A percentile compares a stretch with the other conserved stretches of the same genome.
phyloP scores from a whole-genome alignment of 805 yeast species.

The Suhomyces tanzawaensis region DNA sequence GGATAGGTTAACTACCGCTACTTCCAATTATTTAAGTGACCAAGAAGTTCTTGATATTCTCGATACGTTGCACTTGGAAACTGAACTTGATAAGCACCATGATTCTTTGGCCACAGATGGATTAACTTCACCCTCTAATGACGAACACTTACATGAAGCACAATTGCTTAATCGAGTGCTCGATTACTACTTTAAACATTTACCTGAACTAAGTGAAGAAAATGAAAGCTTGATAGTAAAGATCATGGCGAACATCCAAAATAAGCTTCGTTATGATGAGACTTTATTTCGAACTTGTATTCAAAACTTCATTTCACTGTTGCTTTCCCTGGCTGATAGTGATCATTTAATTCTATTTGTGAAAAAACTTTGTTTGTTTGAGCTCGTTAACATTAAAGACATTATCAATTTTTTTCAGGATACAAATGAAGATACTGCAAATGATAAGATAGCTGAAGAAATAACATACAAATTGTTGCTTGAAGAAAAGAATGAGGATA shows the following conservation, averaged over 20 bases:
- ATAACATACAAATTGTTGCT: conserved; percentile 8
- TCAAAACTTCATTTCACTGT: conserved; percentile 3
- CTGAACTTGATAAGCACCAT: neutral
- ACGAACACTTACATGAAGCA: neutral
- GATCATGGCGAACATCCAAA: conserved; percentile 13
- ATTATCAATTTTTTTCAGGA: conserved; percentile 12
- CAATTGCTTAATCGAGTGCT: neutral
- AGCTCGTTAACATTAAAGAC: conserved; percentile 15
- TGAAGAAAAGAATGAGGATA: conserved; percentile 3
- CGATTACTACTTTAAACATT: neutral
- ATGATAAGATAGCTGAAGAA: conserved; percentile 2
- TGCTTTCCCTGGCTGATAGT: neutral
- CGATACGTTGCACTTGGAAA: neutral
- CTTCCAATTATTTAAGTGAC: conserved; percentile 9
- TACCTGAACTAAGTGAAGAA: conserved; percentile 6
- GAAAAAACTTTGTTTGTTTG: conserved; percentile 16
- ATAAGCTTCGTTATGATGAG: conserved; percentile 2
- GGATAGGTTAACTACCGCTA: conserved; percentile 16
- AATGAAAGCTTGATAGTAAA: conserved; percentile 14
- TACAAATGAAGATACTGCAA: neutral
- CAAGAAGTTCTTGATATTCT: neutral
- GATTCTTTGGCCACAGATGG: neutral
- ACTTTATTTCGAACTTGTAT: conserved; percentile 4
- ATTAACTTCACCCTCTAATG: neutral
- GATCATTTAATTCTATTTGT: conserved; percentile 9